phyloP scores from a whole-genome alignment of 169 alveolate genomes.

The Plasmodium cynomolgi region DNA sequence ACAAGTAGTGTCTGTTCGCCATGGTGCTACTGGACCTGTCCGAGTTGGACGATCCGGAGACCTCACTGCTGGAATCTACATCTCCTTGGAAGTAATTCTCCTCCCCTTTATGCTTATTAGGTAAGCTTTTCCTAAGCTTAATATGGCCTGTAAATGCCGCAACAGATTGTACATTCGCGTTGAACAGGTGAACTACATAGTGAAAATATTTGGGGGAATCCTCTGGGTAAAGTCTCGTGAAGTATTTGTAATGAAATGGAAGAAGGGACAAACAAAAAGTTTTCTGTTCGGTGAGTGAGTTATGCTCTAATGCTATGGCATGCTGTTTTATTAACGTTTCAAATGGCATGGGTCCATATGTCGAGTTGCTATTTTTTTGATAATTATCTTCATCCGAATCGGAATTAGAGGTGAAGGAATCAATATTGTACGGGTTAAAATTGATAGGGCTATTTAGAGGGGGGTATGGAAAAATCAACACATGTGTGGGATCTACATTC shows the following conservation, averaged over 20 bases:
- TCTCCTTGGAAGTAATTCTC: neutral
- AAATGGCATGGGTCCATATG: constrained; percentile 37
- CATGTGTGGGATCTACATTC: constrained; percentile 86
- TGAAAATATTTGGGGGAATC: constrained; percentile 55
- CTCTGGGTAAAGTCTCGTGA: constrained; percentile 40
- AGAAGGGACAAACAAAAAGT: constrained; percentile 64
- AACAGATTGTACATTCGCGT: constrained; percentile 72
- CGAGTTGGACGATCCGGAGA: constrained; percentile 12
- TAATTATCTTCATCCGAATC: constrained; percentile 24
- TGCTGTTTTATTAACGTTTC: constrained; percentile 67
- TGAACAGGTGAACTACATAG: constrained; percentile 61
- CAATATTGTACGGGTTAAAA: constrained; percentile 68
- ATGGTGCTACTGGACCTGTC: constrained; percentile 62
- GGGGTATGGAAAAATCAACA: constrained; percentile 77
- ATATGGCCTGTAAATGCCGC: constrained; percentile 75
- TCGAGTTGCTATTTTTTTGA: neutral
- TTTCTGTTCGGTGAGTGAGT: constrained; percentile 49
- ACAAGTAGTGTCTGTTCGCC: constrained; percentile 10
- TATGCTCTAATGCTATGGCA: constrained; percentile 50
- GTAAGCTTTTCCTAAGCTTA: constrained; percentile 2
- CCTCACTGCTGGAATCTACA: constrained; percentile 8
- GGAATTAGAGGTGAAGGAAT: constrained; percentile 47
- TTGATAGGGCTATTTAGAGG: constrained; percentile 76
- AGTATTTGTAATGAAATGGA: constrained; percentile 74
- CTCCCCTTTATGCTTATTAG: neutral